phyloP scores from a whole-genome alignment of 2,329 filamentous ascomycete species.

The Xenosphaeropsis pyriputrescens region DNA sequence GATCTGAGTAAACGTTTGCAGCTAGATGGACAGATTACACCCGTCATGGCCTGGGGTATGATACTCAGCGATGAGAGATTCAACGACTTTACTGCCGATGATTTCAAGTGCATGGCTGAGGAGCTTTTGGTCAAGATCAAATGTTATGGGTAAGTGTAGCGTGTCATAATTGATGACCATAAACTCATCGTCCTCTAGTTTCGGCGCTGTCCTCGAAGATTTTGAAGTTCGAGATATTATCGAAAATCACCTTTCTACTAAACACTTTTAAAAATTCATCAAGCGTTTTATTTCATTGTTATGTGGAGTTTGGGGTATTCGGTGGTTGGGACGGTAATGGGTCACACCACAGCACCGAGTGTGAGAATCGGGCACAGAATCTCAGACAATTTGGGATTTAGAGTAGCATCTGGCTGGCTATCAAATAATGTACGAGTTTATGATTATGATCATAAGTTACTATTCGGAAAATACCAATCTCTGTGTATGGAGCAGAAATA shows the following conservation, averaged over 20 bases:
- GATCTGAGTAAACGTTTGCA: constrained; percentile 73
- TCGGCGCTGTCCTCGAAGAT: constrained; percentile 56
- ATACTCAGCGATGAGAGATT: constrained; percentile 60
- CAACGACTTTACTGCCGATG: constrained; percentile 45
- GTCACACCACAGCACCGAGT: no score
- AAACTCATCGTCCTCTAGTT: constrained; percentile 22
- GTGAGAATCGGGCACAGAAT: no score
- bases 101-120: constrained; percentile 58
- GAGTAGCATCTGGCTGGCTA: no score
- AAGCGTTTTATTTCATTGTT: no score
- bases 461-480: no score
- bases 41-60: constrained; percentile 87
- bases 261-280: constrained; percentile 1
- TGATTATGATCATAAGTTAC: no score
- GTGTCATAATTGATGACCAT: neutral
- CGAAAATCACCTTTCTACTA: constrained; percentile 14
- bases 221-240: constrained; percentile 34
- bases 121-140: constrained; percentile 69
- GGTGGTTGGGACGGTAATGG: no score
- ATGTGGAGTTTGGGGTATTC: no score
- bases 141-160: constrained; percentile 74
- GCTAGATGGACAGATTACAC: constrained; percentile 81
- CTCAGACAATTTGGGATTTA: no score
- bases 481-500: no score
- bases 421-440: no score